phyloP scores from a whole-genome alignment of 352 stramenopile species.

The Blastocystis sp. region DNA sequence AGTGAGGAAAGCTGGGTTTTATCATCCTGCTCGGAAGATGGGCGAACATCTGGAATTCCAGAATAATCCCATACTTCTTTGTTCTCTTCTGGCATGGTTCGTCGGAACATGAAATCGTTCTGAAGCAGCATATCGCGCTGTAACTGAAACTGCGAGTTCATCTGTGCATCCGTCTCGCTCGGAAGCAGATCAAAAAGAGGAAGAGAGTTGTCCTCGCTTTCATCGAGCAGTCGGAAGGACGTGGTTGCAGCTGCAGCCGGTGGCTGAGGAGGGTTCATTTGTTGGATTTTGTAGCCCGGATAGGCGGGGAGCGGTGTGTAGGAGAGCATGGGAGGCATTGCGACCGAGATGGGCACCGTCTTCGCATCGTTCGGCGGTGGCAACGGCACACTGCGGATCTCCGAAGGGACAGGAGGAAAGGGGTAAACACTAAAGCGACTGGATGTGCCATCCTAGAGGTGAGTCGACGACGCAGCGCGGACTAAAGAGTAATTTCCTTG shows the following conservation, averaged over 20 bases:
- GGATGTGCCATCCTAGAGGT: neutral
- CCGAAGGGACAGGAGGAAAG: neutral
- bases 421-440: constrained; percentile 43
- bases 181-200: neutral
- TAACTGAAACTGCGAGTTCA: constrained; percentile 6
- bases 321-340: neutral
- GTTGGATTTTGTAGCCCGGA: neutral
- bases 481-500: neutral
- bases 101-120: neutral
- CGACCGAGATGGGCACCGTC: neutral
- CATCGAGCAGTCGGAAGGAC: neutral
- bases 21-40: no score
- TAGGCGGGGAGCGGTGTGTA: neutral
- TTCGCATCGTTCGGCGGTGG: neutral
- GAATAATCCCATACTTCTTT: neutral
- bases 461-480: neutral
- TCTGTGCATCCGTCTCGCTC: neutral
- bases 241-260: neutral
- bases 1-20: neutral
- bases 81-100: neutral
- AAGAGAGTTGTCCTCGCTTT: neutral
- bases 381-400: neutral
- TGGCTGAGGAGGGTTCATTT: neutral
- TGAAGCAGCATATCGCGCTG: constrained; percentile 18
- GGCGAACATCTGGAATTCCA: no score